These are phyloP conservation scores for Sporothrix pallida DNA, from an alignment of 2,329 filamentous ascomycete species.

Conservation along the genomic window DNA sequence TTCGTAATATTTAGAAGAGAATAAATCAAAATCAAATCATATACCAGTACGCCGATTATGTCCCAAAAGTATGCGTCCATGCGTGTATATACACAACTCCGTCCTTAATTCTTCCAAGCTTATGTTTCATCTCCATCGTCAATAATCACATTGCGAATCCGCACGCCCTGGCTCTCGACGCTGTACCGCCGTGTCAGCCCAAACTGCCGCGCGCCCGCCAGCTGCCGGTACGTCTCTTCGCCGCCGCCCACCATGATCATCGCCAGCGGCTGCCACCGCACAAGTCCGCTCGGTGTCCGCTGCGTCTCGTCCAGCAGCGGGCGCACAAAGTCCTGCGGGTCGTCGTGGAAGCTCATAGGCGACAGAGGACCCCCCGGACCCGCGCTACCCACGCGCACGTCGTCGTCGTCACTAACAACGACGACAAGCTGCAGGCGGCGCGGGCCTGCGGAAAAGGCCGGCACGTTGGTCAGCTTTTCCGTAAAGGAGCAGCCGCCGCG, in stretches of 20 bases:
- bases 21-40: background rate
- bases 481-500: conserved; percentile 86
- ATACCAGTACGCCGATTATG: background rate
- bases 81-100: conserved; percentile 23
- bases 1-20: background rate
- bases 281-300: conserved; percentile 70
- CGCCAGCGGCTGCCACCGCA: conserved; percentile 73
- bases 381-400: conserved; percentile 35
- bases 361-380: conserved; percentile 37
- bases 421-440: conserved; percentile 77
- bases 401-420: conserved; percentile 69
- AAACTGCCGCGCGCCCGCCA: conserved; percentile 68
- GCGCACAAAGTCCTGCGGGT: conserved; percentile 47
- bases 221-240: conserved; percentile 65
- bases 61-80: background rate
- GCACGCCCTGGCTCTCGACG: conserved; percentile 79
- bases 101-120: too few relatives aligned
- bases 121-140: conserved; percentile 44
- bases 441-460: conserved; percentile 68
- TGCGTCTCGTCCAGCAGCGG: conserved; percentile 81
- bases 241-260: conserved; percentile 84
- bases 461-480: conserved; percentile 83
- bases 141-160: conserved; percentile 79
- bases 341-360: conserved; percentile 42
- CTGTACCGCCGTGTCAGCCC: conserved; percentile 79